A percentile compares a stretch with the other conserved stretches of the same genome.
These are phyloP conservation scores for Pichia manshurica DNA, from an alignment of 805 yeast genomes.

Conservation along the genomic window DNA sequence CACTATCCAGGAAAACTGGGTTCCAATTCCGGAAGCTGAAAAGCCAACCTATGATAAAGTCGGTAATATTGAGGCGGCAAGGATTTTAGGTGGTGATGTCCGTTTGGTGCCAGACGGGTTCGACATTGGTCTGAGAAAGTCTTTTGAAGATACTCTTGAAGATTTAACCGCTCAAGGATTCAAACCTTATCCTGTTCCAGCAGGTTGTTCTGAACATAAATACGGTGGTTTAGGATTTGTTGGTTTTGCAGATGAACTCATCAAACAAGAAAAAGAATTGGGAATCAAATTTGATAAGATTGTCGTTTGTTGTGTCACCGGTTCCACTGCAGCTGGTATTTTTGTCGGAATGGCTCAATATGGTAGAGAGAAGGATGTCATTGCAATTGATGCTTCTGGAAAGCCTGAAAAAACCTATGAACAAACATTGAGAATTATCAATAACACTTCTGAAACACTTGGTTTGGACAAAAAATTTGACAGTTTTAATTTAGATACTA, in stretches of 20 bases:
- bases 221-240: constrained; percentile 34
- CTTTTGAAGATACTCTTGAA: constrained; percentile 29
- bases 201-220: constrained; percentile 34
- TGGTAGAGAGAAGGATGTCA: constrained; percentile 31
- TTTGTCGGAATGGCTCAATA: constrained; percentile 32
- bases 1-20: constrained; percentile 34
- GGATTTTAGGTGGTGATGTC: constrained; percentile 35
- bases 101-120: constrained; percentile 31
- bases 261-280: constrained; percentile 30
- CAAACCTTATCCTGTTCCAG: constrained; percentile 35
- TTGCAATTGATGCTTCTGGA: constrained; percentile 34
- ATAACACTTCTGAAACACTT: constrained; percentile 29
- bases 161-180: constrained; percentile 26
- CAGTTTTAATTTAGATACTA: constrained; percentile 27
- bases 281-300: constrained; percentile 32
- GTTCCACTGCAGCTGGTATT: constrained; percentile 33
- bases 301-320: constrained; percentile 33
- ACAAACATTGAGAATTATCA: constrained; percentile 32
- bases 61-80: constrained; percentile 33
- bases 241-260: constrained; percentile 32
- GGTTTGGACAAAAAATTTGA: constrained; percentile 26
- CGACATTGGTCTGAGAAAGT: constrained; percentile 33
- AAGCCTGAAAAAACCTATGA: constrained; percentile 32
- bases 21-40: constrained; percentile 31
- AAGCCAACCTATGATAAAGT: constrained; percentile 29